Conservation (phyloP, 1,284 basidiomycete species). For the Boletellus deceptivus region DNA sequence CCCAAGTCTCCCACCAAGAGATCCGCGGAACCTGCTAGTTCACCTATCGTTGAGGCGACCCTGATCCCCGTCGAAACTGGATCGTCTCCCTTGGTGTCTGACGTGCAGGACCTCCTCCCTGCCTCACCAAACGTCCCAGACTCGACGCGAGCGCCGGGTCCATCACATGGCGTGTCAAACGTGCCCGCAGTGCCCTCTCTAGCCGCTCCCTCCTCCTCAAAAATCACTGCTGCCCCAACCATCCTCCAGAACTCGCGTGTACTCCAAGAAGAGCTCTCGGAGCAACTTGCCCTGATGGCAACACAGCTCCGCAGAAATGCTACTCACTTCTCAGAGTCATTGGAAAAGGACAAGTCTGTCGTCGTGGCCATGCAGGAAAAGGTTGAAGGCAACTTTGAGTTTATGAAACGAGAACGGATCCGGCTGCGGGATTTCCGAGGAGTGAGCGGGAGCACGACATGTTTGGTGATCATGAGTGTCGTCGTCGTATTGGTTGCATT, state of each 20-base stretch:
- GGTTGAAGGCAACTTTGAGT: constrained; percentile 67
- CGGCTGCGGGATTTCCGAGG: constrained; percentile 62
- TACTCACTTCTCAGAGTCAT: constrained; percentile 61
- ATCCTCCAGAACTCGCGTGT: constrained; percentile 57
- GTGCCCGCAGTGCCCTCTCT: constrained; percentile 24
- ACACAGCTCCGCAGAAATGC: constrained; percentile 74
- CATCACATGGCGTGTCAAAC: constrained; percentile 20
- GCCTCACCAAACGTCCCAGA: constrained; percentile 7
- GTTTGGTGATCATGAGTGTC: constrained; percentile 62
- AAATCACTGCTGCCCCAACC: constrained; percentile 40
- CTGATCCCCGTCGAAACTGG: constrained; percentile 25
- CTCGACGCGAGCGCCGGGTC: background rate
- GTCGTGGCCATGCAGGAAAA: constrained; percentile 62
- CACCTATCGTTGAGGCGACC: constrained; percentile 20
- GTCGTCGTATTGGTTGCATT: constrained; percentile 61
- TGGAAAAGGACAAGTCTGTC: constrained; percentile 64
- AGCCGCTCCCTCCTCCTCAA: constrained; percentile 33
- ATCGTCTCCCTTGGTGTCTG: constrained; percentile 3
- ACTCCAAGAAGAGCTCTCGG: constrained; percentile 69
- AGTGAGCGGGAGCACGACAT: constrained; percentile 71
- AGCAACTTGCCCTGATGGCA: constrained; percentile 76
- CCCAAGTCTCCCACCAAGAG: constrained; percentile 7
- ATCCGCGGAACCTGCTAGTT: background rate
- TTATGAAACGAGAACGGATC: constrained; percentile 63
- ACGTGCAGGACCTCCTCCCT: constrained; percentile 21